Conservation (phyloP, 2,329 filamentous ascomycete genomes). For the Herpotrichia juniperi region DNA sequence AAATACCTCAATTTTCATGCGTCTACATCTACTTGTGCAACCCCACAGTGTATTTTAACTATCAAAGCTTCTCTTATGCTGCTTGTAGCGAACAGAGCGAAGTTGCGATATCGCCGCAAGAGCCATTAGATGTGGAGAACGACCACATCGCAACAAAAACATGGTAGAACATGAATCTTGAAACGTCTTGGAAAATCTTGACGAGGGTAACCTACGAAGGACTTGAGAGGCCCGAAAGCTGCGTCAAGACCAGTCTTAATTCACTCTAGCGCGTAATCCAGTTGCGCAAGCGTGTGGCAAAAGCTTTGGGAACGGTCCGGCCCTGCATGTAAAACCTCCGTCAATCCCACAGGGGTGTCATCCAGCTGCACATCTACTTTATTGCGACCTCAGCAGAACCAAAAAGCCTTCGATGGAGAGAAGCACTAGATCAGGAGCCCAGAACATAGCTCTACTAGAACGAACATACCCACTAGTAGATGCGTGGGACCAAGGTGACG, state of each 20-base stretch:
- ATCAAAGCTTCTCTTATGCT: too few species aligned
- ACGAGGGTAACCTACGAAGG: too few species aligned
- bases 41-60: too few species aligned
- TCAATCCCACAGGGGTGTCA: background rate
- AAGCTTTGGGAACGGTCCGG: background rate
- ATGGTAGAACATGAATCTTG: too few species aligned
- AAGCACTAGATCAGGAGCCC: background rate
- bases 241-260: background rate
- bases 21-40: too few species aligned
- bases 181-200: too few species aligned
- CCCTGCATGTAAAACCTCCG: background rate
- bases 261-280: background rate
- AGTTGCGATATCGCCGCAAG: too few species aligned
- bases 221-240: too few species aligned
- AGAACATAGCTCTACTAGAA: background rate
- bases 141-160: too few species aligned
- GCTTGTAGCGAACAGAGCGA: too few species aligned
- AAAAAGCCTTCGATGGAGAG: background rate
- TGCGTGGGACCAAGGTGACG: background rate
- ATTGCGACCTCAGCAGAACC: background rate
- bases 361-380: background rate
- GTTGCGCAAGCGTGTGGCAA: background rate
- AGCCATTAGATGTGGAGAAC: too few species aligned
- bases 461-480: background rate
- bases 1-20: too few species aligned